Conservation (phyloP, 441 rosid species). For the Breynia disticha region DNA sequence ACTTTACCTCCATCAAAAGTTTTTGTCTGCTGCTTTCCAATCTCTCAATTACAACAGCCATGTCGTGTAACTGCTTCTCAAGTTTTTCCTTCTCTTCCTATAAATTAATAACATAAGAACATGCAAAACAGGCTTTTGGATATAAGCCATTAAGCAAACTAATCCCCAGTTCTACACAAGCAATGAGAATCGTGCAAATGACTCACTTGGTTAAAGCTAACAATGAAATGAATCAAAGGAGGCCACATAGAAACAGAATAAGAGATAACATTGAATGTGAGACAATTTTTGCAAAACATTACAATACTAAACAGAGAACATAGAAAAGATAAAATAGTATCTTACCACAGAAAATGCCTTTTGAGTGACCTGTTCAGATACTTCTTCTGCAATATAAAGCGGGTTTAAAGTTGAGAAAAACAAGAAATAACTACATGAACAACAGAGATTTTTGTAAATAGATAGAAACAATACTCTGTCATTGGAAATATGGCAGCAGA, state of each 20-base stretch:
- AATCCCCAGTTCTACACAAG: too few species aligned
- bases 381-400: slow-evolving; percentile 40
- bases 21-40: slow-evolving; percentile 90
- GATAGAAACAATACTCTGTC: too few species aligned
- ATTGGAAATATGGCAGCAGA: too few species aligned
- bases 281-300: too few species aligned
- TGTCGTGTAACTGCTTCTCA: slow-evolving; percentile 88
- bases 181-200: too few species aligned
- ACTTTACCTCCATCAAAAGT: slow-evolving; percentile 77
- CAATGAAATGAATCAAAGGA: too few species aligned
- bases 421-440: not conserved
- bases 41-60: slow-evolving; percentile 93
- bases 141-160: too few species aligned
- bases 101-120: slow-evolving; percentile 13
- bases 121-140: slow-evolving; percentile 5
- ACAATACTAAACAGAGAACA: not conserved
- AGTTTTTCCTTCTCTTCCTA: slow-evolving; percentile 83
- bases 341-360: slow-evolving; percentile 65
- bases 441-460: too few species aligned
- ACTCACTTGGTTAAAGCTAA: too few species aligned
- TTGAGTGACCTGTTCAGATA: slow-evolving; percentile 26
- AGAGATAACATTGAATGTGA: too few species aligned
- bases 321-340: not conserved
- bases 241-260: too few species aligned
- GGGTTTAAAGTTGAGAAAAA: slow-evolving; percentile 8